Conservation (phyloP, 192 early-diverging fungal species). For the Coemansia sp. region DNA sequence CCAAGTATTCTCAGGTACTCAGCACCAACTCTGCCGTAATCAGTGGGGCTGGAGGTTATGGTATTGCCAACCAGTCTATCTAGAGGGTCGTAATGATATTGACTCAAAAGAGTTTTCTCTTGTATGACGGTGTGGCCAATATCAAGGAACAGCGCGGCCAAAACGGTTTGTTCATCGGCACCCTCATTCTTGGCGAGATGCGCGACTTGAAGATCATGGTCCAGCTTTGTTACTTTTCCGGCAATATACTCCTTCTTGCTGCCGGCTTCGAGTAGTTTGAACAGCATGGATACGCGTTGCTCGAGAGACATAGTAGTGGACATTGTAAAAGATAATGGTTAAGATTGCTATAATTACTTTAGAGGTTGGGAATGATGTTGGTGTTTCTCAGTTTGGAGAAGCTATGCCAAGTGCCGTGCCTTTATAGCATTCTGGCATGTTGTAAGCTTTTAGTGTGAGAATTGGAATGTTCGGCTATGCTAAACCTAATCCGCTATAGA, state of each 20-base stretch:
- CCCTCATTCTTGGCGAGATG: conserved; percentile 39
- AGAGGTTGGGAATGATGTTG: background rate
- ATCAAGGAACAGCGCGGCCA: conserved; percentile 62
- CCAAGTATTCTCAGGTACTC: conserved; percentile 59
- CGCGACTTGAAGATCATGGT: conserved; percentile 61
- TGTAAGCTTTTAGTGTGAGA: background rate
- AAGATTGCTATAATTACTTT: background rate
- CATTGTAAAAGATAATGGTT: background rate
- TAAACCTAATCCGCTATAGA: background rate
- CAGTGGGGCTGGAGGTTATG: conserved; percentile 45
- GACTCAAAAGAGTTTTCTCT: too few species aligned
- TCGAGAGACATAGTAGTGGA: background rate
- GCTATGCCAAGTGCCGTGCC: background rate
- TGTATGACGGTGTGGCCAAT: conserved; percentile 35
- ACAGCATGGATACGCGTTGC: conserved; percentile 36
- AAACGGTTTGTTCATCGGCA: conserved; percentile 55
- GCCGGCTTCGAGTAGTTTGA: conserved; percentile 54
- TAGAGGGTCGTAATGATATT: too few species aligned
- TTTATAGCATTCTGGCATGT: background rate
- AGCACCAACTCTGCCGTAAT: conserved; percentile 60
- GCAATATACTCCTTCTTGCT: conserved; percentile 61
- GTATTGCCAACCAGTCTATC: background rate
- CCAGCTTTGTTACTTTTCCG: conserved; percentile 61
- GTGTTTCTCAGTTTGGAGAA: background rate
- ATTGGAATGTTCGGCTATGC: background rate